These are phyloP conservation scores for Alternaria longipes DNA, from an alignment of 2,329 filamentous ascomycete genomes.

Conservation along the genomic window DNA sequence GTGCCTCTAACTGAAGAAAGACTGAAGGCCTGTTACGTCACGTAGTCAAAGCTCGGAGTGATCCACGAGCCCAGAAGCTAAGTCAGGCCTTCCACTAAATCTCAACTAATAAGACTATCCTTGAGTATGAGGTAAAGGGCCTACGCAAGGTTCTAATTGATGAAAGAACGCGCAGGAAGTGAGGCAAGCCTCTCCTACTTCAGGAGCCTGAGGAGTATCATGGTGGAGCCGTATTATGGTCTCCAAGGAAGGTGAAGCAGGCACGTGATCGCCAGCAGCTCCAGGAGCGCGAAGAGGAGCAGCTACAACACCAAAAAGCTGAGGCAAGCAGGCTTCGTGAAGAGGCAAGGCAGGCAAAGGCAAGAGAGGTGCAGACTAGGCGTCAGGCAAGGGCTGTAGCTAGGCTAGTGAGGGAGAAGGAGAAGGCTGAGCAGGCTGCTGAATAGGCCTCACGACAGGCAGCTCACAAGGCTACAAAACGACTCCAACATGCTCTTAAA, in stretches of 20 bases:
- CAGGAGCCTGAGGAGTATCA: slow-evolving; percentile 7
- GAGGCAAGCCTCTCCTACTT: slow-evolving; percentile 2
- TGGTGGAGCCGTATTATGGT: slow-evolving; percentile 15
- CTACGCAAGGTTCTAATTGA: slow-evolving; percentile 12
- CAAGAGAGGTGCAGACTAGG: background rate
- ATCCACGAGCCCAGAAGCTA: background rate
- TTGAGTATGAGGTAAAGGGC: background rate
- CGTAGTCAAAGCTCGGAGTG: background rate
- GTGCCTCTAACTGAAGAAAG: background rate
- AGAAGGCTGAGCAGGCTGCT: background rate
- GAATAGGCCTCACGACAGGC: background rate
- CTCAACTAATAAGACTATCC: no score
- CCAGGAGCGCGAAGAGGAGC: background rate
- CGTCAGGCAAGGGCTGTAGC: background rate
- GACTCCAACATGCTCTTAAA: slow-evolving; percentile 4
- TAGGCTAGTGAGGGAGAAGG: background rate
- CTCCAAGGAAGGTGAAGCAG: slow-evolving; percentile 11
- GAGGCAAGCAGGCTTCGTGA: background rate
- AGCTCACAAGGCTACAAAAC: slow-evolving; percentile 1
- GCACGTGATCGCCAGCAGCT: slow-evolving; percentile 1
- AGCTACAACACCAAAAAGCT: background rate
- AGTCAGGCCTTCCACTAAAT: slow-evolving; percentile 4
- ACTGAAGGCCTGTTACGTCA: background rate
- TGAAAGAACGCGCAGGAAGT: slow-evolving; percentile 2
- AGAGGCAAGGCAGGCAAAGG: background rate